These are phyloP conservation scores for Colletotrichum lupini DNA, from an alignment of 2,329 filamentous ascomycete species.

Conservation along the genomic window DNA sequence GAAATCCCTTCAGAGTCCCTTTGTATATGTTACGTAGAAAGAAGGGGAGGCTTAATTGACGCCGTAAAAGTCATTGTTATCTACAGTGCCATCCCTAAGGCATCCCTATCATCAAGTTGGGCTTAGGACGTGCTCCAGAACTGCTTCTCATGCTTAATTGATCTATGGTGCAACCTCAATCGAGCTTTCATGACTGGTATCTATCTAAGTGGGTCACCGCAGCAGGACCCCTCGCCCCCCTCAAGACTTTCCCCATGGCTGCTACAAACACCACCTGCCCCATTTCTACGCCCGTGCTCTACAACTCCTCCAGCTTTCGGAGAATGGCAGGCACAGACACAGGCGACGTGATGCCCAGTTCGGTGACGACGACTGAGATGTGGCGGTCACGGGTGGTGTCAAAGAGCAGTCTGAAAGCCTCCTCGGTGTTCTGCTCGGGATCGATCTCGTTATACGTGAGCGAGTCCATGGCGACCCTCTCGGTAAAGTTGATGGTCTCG, in stretches of 20 bases:
- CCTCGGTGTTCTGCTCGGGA: slow-evolving; percentile 72
- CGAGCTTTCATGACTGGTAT: slow-evolving; percentile 25
- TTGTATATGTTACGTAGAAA: slow-evolving; percentile 26
- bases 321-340: slow-evolving; percentile 80
- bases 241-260: not conserved
- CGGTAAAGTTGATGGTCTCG: slow-evolving; percentile 92
- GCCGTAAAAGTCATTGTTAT: slow-evolving; percentile 18
- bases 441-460: slow-evolving; percentile 94
- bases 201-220: not conserved
- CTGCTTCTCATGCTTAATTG: not conserved
- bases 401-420: slow-evolving; percentile 77
- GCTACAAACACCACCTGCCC: not conserved
- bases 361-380: slow-evolving; percentile 89
- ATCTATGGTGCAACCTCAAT: slow-evolving; percentile 12
- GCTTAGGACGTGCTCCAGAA: not conserved
- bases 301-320: slow-evolving; percentile 67
- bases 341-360: slow-evolving; percentile 87
- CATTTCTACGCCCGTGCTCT: slow-evolving; percentile 38
- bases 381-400: slow-evolving; percentile 91
- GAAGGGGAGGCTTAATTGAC: slow-evolving; percentile 25
- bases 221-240: not conserved
- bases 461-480: slow-evolving; percentile 88
- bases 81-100: not conserved
- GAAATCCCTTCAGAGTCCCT: not conserved
- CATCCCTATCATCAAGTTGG: not conserved